A percentile compares a stretch with the other conserved stretches of the same genome.
Evolutionary conservation across 805 yeast genomes (phyloP).

Genomic region (Cyberlindnera nakhonratchasimensis): DNA sequence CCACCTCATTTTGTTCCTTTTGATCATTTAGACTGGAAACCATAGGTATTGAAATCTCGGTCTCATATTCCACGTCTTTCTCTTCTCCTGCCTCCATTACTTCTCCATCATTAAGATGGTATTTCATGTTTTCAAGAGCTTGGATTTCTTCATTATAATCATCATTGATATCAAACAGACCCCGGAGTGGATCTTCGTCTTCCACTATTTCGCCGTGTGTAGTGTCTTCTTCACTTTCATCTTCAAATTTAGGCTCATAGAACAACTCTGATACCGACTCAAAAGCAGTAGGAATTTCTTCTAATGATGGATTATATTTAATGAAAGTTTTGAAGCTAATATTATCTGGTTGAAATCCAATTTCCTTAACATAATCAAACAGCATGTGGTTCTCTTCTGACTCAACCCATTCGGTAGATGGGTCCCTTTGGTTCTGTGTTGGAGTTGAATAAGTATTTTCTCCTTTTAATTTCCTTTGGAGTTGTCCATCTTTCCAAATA

Average conservation of each 20-base stretch:
- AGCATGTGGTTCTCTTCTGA: constrained; percentile 34
- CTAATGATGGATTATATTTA: constrained; percentile 23
- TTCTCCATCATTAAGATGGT: constrained; percentile 2
- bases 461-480: constrained; percentile 44
- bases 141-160: constrained; percentile 8
- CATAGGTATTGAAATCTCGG: not conserved
- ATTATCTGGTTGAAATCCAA: constrained; percentile 7
- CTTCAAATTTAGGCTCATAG: constrained; percentile 25
- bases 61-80: not conserved
- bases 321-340: constrained; percentile 23
- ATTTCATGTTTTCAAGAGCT: constrained; percentile 3
- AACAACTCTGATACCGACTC: constrained; percentile 31
- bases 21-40: not conserved
- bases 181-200: constrained; percentile 5
- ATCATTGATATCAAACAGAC: not conserved
- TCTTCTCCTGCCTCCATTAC: constrained; percentile 1
- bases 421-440: constrained; percentile 27
- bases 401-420: constrained; percentile 39
- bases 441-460: constrained; percentile 30
- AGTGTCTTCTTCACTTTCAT: constrained; percentile 7
- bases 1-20: constrained; percentile 1
- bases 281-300: constrained; percentile 31
- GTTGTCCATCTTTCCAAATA: constrained; percentile 55
- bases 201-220: constrained; percentile 10
- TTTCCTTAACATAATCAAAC: constrained; percentile 30